Conservation (phyloP, 2,329 filamentous ascomycete genomes). For the Anisogramma anomala region DNA sequence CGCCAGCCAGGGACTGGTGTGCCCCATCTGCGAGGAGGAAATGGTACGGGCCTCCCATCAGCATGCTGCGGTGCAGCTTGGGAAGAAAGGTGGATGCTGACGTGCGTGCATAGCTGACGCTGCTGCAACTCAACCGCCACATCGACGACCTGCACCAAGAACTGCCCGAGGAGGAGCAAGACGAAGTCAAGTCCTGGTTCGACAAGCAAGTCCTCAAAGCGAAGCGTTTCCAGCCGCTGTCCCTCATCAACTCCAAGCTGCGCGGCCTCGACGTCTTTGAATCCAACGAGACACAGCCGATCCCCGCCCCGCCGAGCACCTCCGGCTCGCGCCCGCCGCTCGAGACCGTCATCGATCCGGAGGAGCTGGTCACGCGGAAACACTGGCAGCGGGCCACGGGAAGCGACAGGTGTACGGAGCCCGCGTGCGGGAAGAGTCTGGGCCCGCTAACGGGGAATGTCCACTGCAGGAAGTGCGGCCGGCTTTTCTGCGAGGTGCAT, state of each 20-base stretch:
- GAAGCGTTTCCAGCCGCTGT: conserved; percentile 83
- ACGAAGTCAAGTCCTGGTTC: conserved; percentile 96
- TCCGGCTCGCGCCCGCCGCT: conserved; percentile 27
- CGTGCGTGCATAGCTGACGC: conserved; percentile 55
- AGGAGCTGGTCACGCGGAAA: conserved; percentile 73
- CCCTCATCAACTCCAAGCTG: conserved; percentile 84
- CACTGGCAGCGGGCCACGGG: conserved; percentile 78
- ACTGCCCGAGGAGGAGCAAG: conserved; percentile 75
- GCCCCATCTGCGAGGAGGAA: conserved; percentile 96
- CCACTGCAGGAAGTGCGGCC: conserved; percentile 88
- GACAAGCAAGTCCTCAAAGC: conserved; percentile 89
- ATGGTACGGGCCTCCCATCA: conserved; percentile 54
- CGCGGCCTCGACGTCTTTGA: conserved; percentile 90
- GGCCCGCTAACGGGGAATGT: conserved; percentile 72
- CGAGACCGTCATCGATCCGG: conserved; percentile 54
- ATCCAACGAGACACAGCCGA: conserved; percentile 59
- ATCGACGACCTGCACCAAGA: conserved; percentile 87
- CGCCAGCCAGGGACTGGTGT: conserved; percentile 60
- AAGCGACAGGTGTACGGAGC: conserved; percentile 77
- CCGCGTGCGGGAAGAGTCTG: conserved; percentile 68
- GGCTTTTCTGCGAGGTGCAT: conserved; percentile 90
- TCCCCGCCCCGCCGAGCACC: conserved; percentile 26
- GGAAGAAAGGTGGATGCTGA: conserved; percentile 13
- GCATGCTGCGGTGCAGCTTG: no score
- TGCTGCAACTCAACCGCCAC: conserved; percentile 77